These are phyloP conservation scores for Rhodotorula sp. DNA, from an alignment of 1,284 basidiomycete genomes.

Conservation along the genomic window DNA sequence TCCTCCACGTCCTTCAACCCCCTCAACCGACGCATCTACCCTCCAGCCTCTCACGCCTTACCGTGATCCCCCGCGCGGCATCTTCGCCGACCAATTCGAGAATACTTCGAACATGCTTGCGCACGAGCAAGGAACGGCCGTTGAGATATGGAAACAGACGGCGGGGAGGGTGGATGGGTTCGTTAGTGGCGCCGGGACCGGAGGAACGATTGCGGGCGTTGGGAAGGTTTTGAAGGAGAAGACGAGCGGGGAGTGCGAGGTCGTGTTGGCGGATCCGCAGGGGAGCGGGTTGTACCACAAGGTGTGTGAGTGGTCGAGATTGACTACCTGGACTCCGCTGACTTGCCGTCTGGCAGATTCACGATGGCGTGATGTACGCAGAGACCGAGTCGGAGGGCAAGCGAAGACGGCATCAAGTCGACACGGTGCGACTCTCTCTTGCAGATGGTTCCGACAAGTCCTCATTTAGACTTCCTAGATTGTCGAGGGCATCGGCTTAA, in stretches of 20 bases:
- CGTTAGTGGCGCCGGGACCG: conserved; percentile 90
- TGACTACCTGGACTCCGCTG: conserved; percentile 9
- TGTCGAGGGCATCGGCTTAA: conserved; percentile 73
- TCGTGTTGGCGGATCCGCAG: conserved; percentile 86
- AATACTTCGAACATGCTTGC: conserved; percentile 87
- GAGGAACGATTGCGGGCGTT: conserved; percentile 87
- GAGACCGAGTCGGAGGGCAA: conserved; percentile 88
- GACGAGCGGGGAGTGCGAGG: conserved; percentile 59
- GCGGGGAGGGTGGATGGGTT: conserved; percentile 80
- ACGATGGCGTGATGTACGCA: conserved; percentile 92
- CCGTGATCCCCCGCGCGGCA: conserved; percentile 42
- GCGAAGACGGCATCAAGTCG: conserved; percentile 85
- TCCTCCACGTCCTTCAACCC: neutral
- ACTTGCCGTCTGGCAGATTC: conserved; percentile 58
- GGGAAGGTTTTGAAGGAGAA: conserved; percentile 73
- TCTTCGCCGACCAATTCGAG: conserved; percentile 89
- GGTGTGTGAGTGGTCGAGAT: conserved; percentile 50
- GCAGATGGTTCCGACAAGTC: conserved; percentile 45
- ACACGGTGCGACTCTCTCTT: conserved; percentile 63
- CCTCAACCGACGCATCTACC: neutral
- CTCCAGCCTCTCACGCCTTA: neutral
- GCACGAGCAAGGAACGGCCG: conserved; percentile 85
- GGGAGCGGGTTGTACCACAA: conserved; percentile 96
- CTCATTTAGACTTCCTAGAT: too few relatives aligned
- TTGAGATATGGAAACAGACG: conserved; percentile 93